phyloP scores from a whole-genome alignment of 192 early-diverging fungal genomes.

The Backusella morwellensis region DNA sequence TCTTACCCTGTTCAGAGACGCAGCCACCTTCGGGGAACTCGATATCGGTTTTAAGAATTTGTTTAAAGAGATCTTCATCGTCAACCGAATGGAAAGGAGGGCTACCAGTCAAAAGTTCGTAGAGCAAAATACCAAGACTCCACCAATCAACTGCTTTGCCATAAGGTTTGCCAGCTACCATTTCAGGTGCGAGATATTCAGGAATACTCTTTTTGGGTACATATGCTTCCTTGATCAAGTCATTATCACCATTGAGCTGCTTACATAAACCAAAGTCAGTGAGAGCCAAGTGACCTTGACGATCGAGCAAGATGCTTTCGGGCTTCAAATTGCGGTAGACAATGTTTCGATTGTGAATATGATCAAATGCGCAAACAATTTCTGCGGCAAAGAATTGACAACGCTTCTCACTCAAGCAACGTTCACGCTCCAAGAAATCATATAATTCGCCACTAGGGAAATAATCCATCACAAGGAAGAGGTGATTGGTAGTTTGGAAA shows the following conservation, averaged over 20 bases:
- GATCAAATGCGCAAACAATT: constrained; percentile 64
- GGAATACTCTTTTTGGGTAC: constrained; percentile 38
- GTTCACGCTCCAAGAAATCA: constrained; percentile 69
- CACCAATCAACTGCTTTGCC: constrained; percentile 80
- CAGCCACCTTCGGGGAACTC: constrained; percentile 50
- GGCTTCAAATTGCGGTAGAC: constrained; percentile 76
- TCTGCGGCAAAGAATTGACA: constrained; percentile 72
- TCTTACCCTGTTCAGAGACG: constrained; percentile 59
- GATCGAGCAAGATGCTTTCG: constrained; percentile 67
- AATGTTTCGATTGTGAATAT: constrained; percentile 64
- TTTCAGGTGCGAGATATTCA: constrained; percentile 88
- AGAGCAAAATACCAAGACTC: constrained; percentile 77
- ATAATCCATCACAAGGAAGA: constrained; percentile 79
- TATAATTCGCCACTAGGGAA: constrained; percentile 82
- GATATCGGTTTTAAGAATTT: constrained; percentile 61
- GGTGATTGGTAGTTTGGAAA: constrained; percentile 74
- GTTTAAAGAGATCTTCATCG: constrained; percentile 65
- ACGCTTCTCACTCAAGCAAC: constrained; percentile 57
- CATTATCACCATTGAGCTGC: constrained; percentile 32
- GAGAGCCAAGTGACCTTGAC: constrained; percentile 68
- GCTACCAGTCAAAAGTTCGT: constrained; percentile 66
- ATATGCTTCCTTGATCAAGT: background rate
- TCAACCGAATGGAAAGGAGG: constrained; percentile 72
- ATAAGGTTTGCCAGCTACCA: constrained; percentile 68
- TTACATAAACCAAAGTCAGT: constrained; percentile 84